Base-by-base conservation (phyloP, 2,329 filamentous ascomycete genomes). In the Aspergillus tubingensis region DNA sequence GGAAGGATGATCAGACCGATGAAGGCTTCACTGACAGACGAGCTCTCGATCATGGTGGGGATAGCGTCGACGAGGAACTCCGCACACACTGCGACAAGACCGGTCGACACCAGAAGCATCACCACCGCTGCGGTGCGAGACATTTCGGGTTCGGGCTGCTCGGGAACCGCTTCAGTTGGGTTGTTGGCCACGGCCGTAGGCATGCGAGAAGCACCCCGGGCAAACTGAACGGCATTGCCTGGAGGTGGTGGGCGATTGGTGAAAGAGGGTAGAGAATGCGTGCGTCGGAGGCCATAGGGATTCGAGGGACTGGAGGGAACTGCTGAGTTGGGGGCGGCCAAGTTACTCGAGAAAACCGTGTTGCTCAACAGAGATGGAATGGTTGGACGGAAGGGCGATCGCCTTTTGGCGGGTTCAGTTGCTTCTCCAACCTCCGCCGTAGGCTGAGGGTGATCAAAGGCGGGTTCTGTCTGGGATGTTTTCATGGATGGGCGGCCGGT, bases 51-150 rank as follows among this genome's bases (percentile, higher is more conserved):
- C 74, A 93, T 86, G 5, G 81, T 82, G 55, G 90, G 85, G 66
- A 93, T 93, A 39, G 88, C 86, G 64, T 86, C 84, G 27, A 92
- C 90, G 76, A 93, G 86, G 77, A 89, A 91, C 73, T 93, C 91
- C 52, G 84, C 84, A 65, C 84, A 86, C 47, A 85, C 76, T 43
- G 90, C 89, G 15, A 86, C 84, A 2, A 86, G 76, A 13, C 73
- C 83, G 2, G 84, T 86, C 3, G 82, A 83, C 57, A 82, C 70
- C 19, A 86, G 70, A 25, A 86, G 74, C 72, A 86, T 79, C 58
- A 86, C 78, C 23, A 86, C 76, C 8, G 84, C 83, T 1, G 83
- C 80, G 23, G 83, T 86, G 49, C 83, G 81, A 13, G 84, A 86
- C 82, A 86, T 85, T 17, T 65, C 65, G 0, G 71, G 66, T 44